Conservation (phyloP, 202 grass and related monocot species). For the Hordeum pubiflorum region DNA sequence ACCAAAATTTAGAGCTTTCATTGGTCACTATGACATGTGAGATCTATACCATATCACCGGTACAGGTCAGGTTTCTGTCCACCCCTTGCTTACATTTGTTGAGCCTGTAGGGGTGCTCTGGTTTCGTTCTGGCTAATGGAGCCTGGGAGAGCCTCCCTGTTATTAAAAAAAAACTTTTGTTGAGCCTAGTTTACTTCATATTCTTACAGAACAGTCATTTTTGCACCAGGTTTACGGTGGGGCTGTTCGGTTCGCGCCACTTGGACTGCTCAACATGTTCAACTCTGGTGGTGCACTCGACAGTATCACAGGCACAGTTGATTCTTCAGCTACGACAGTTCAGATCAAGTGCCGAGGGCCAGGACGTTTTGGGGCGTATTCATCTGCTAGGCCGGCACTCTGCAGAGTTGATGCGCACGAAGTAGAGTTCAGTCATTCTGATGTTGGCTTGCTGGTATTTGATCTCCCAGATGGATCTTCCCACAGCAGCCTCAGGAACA, state of each 20-base stretch:
- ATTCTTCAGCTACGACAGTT: constrained; percentile 18
- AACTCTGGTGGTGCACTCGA: constrained; percentile 43
- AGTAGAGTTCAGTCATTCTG: constrained; percentile 38
- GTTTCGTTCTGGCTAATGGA: too few species aligned
- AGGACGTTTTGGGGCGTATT: constrained; percentile 52
- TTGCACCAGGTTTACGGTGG: constrained; percentile 22
- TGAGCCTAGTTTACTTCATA: neutral
- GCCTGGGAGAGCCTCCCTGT: too few species aligned
- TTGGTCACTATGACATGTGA: constrained; percentile 35
- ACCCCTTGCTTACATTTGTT: neutral
- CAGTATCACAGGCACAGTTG: neutral
- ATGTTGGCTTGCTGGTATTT: constrained; percentile 42
- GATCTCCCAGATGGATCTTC: neutral
- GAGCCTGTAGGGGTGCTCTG: neutral
- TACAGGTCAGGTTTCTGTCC: constrained; percentile 28
- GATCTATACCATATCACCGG: constrained; percentile 36
- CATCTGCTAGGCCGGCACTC: constrained; percentile 29
- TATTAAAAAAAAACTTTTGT: neutral
- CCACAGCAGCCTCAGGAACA: neutral
- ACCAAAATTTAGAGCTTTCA: constrained; percentile 23
- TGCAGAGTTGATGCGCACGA: constrained; percentile 38
- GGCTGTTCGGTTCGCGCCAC: constrained; percentile 22
- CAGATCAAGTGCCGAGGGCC: constrained; percentile 34
- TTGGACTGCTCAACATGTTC: constrained; percentile 47
- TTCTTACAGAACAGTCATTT: constrained; percentile 20